A percentile compares a stretch with the other conserved stretches of the same genome.
Conservation (phyloP, 768 basidiomycete genomes). For the Xanthoconium purpureum region DNA sequence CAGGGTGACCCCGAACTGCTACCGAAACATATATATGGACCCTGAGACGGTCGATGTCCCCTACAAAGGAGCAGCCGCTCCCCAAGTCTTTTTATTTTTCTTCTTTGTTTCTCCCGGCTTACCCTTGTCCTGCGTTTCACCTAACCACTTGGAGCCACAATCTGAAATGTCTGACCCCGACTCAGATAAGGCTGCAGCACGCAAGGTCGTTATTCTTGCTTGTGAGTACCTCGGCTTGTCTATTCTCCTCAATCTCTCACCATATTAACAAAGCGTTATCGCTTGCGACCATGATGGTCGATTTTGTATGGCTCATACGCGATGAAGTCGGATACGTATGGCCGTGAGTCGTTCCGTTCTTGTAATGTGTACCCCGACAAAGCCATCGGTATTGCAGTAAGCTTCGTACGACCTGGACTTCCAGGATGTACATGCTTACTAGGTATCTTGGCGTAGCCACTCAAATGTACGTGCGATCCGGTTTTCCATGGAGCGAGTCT, state of each 20-base stretch:
- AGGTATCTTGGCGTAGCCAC: conserved; percentile 17
- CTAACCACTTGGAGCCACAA: too few species aligned
- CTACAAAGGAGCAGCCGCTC: too few species aligned
- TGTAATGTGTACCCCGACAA: not conserved
- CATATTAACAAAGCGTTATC: not conserved
- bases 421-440: conserved; percentile 9
- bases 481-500: not conserved
- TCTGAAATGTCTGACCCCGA: not conserved
- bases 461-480: conserved; percentile 17
- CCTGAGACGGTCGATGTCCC: too few species aligned
- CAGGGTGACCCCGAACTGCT: not conserved
- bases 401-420: conserved; percentile 3
- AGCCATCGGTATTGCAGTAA: conserved; percentile 1
- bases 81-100: too few species aligned
- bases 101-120: not conserved
- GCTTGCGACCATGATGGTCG: conserved; percentile 15
- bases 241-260: not conserved
- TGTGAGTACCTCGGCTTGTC: conserved; percentile 2
- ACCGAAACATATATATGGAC: not conserved
- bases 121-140: conserved; percentile 1
- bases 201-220: conserved; percentile 10
- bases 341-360: conserved; percentile 13
- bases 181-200: not conserved
- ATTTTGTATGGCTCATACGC: conserved; percentile 9
- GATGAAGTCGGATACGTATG: conserved; percentile 19